Evolutionary conservation across 768 basidiomycete species (phyloP), one percentile per base, ranked within the genome.

Genomic region (Lactarius tabidus): DNA sequence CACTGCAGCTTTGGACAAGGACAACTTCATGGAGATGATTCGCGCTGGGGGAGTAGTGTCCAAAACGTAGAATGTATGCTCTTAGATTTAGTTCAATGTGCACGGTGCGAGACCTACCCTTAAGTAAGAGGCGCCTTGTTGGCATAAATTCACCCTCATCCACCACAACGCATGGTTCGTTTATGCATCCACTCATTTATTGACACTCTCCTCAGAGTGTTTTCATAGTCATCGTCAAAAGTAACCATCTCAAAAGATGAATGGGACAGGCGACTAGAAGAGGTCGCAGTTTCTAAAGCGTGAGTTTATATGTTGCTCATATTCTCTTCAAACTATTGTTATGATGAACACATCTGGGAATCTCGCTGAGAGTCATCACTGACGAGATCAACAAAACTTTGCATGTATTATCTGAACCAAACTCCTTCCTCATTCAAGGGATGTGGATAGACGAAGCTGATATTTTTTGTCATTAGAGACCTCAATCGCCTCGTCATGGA

Each of bases 401-500:
- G 87, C 86, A 91, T 91, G 86, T 88, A 89, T 90, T 91, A 90
- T 89, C 93, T 92, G 91, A 93, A 70, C 48, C 53, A 8, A 48
- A 68, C 41, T 63, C 55, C 28, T 64, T 72, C 53, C 45, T 60
- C 63, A 15, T 67, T 53, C 52, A 57, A 57, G 74, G 71, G 68
- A 70, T 26, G 66, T 75, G 55, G 63, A 62, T 64, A 61, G 43
- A 66, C 67, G 72, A 65, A 66, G 65, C 70, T 67, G 15, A 56
- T 52, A n/a, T 39, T 62, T 48, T 33, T 65, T 64, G 64, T 62
- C 59, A 41, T 57, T 72, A 99, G 97, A 77, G 95, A 99, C 76
- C 79, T 98, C 64, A 96, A 98, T 75, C 85, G 89, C 4, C 84
- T 98, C 28, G 87, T 99, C 53, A 95, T 97, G 88, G 94, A 99